Evolutionary conservation across 345 rosid species (phyloP).

Genomic region (Citrus inodora): DNA sequence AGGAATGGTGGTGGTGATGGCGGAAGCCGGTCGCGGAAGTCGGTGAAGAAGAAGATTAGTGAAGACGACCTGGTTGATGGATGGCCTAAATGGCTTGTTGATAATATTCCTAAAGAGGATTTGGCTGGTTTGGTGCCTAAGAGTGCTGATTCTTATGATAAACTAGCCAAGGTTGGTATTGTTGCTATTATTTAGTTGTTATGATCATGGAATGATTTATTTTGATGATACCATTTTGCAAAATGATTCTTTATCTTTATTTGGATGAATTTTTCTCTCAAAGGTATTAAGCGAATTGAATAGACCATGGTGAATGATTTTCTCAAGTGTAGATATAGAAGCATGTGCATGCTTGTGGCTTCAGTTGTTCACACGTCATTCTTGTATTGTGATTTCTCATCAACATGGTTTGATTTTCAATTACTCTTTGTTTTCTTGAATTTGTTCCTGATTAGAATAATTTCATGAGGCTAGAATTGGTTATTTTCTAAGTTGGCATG

Average conservation of each 20-base stretch:
- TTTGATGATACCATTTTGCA: neutral
- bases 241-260: neutral
- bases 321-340: neutral
- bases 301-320: neutral
- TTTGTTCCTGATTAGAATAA: neutral
- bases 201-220: neutral
- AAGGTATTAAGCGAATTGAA: neutral
- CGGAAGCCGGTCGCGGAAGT: constrained; percentile 20
- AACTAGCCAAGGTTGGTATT: constrained; percentile 53
- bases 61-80: constrained; percentile 54
- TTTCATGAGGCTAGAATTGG: neutral
- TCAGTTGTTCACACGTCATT: neutral
- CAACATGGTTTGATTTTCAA: neutral
- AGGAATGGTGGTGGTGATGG: constrained; percentile 9
- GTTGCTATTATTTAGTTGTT: neutral
- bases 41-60: constrained; percentile 33
- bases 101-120: constrained; percentile 45
- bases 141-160: constrained; percentile 69
- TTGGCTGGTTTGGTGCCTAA: constrained; percentile 52
- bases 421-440: neutral
- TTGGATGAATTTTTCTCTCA: neutral
- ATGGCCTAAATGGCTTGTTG: constrained; percentile 79
- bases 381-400: neutral
- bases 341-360: neutral
- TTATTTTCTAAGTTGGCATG: neutral